Conservation (phyloP, 1,284 basidiomycete species). For the Sanghuangporus weigelae region DNA sequence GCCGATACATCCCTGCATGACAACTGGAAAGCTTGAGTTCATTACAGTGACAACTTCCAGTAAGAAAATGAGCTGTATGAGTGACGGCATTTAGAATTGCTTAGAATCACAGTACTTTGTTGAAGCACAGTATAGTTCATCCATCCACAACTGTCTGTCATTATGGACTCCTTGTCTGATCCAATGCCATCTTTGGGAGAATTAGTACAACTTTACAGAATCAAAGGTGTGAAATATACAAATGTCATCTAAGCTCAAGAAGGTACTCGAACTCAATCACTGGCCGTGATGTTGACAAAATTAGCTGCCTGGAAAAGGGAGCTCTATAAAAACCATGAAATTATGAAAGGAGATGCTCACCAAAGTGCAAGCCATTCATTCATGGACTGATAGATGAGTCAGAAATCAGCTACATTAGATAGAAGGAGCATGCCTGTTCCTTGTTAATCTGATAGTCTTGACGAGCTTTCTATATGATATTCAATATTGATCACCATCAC, state of each 20-base stretch:
- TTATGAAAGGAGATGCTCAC: constrained; percentile 24
- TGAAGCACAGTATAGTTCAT: constrained; percentile 51
- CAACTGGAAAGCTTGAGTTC: constrained; percentile 42
- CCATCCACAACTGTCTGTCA: constrained; percentile 71
- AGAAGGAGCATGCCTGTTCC: constrained; percentile 42
- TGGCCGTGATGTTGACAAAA: constrained; percentile 61
- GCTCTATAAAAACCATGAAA: not conserved
- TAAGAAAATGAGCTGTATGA: constrained; percentile 22
- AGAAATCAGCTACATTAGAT: not conserved
- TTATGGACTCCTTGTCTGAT: constrained; percentile 43
- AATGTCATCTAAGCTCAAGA: constrained; percentile 38
- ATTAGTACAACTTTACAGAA: not conserved
- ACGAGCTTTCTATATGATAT: constrained; percentile 45
- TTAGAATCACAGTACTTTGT: not conserved
- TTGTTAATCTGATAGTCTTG: constrained; percentile 55
- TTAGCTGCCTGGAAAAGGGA: constrained; percentile 30
- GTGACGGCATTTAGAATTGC: constrained; percentile 21
- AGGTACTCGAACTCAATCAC: constrained; percentile 48
- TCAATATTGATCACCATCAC: constrained; percentile 43
- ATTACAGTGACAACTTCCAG: constrained; percentile 35
- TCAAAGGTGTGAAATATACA: not conserved
- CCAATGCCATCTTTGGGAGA: constrained; percentile 27
- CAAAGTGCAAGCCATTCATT: constrained; percentile 64
- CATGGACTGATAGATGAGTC: constrained; percentile 44
- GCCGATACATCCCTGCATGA: constrained; percentile 61